Percentiles rank a stretch among this genome's conserved stretches.
Conservation (phyloP, 2,329 filamentous ascomycete species). For the Stagonosporopsis chrysanthemi region DNA sequence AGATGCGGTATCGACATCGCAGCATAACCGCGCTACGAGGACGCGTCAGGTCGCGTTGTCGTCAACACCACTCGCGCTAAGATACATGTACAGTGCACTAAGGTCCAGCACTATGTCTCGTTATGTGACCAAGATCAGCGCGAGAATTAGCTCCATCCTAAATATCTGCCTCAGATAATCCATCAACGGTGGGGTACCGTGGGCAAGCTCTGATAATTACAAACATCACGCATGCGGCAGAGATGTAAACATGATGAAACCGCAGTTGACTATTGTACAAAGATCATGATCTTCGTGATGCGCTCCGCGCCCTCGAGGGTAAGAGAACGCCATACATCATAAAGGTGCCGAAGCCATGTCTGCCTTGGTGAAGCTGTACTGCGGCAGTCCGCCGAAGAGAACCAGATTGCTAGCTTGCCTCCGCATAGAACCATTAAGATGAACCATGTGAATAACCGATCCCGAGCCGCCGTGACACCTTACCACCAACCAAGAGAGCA, state of each 20-base stretch:
- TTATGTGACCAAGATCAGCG: not conserved
- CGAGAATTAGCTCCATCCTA: not conserved
- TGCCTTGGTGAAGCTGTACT: constrained; percentile 35
- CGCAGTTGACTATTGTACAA: constrained; percentile 50
- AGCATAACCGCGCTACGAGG: constrained; percentile 24
- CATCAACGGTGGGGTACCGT: not conserved
- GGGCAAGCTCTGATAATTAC: not conserved
- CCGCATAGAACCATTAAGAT: constrained; percentile 36
- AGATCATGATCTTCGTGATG: constrained; percentile 49
- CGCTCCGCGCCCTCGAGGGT: constrained; percentile 33
- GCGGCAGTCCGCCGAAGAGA: constrained; percentile 35
- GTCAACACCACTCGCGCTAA: not conserved
- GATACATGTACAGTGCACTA: not conserved
- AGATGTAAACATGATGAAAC: constrained; percentile 42
- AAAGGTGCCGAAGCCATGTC: constrained; percentile 29
- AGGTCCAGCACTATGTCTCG: not conserved
- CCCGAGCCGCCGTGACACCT: constrained; percentile 36
- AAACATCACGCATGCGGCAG: not conserved
- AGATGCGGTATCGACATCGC: too few species aligned
- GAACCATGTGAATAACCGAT: constrained; percentile 36
- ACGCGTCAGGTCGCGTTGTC: not conserved
- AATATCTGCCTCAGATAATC: too few species aligned
- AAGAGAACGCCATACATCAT: constrained; percentile 46
- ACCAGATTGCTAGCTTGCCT: constrained; percentile 37
- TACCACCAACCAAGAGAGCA: constrained; percentile 28